Base-by-base conservation (phyloP, 768 basidiomycete species). In the Holtermannia corniformis region DNA sequence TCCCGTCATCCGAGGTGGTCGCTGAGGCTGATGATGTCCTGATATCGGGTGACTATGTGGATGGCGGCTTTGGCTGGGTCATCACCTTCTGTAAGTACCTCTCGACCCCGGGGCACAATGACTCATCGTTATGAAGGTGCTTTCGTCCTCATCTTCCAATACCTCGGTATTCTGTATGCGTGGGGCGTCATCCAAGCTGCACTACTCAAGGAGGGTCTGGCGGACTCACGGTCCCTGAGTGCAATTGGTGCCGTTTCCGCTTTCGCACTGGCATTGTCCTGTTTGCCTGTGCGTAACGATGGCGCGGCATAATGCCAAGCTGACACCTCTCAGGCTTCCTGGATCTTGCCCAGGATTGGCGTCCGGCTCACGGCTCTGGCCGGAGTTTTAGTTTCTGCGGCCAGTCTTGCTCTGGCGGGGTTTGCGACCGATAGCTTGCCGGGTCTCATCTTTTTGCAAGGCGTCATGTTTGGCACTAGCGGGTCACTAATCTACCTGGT, bases 1-100 rank as follows among this genome's bases (percentile, higher is more conserved):
- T n/a, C n/a, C n/a, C n/a, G n/a, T n/a, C n/a, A n/a, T n/a, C n/a
- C n/a, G n/a, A n/a, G n/a, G 41, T 63, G 63, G 40, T 41, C 61
- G 11, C 49, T 63, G 16, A 65, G 65, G 1, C 42, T 69, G 27
- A 44, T 52, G 7, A 54, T 64, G 12, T 64, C 50, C 41, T 69
- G 4, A 66, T 68, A 25, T 62, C 58, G 63, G 60, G 25, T 4
- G 57, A 50, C 11, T 54, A 54, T 37, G 25, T 45, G 19, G 57
- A 59, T 20, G 57, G 57, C 1, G 57, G 57, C 16, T 55, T 51
- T 25, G 57, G 57, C 19, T 59, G 57, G 57, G 54, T 54, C 20
- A 48, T 59, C 11, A 54, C 53, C 1, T 24, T 41, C 27, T 47
- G 57, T 52, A 37, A 7, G 32, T 37, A 16, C 32, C 7, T 37